phyloP scores from a whole-genome alignment of 2,329 filamentous ascomycete species.

The Periconia macrospinosa region DNA sequence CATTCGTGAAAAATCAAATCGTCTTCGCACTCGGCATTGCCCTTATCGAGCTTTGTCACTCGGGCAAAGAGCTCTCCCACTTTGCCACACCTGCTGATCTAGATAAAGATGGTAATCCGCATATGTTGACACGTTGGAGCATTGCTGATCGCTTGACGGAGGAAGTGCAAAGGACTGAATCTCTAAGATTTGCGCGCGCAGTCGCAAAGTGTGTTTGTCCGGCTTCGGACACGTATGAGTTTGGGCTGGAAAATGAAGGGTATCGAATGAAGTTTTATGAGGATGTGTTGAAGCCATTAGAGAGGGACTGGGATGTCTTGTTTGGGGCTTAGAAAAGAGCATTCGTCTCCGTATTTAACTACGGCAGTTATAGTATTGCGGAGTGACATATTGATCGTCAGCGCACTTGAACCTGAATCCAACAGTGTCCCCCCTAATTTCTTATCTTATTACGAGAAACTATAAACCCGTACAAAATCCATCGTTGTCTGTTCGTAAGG shows the following conservation, averaged over 20 bases:
- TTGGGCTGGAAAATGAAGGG: slow-evolving; percentile 2
- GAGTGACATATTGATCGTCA: too few relatives aligned
- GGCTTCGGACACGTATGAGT: background rate
- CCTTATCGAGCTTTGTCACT: slow-evolving; percentile 14
- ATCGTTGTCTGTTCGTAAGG: too few relatives aligned
- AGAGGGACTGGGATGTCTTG: slow-evolving; percentile 3
- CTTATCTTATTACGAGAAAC: too few relatives aligned
- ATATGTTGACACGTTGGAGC: background rate
- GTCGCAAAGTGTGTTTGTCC: slow-evolving; percentile 5
- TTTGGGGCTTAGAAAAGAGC: slow-evolving; percentile 18
- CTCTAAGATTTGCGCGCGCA: slow-evolving; percentile 1
- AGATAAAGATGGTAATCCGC: slow-evolving; percentile 2
- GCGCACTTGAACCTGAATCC: too few relatives aligned
- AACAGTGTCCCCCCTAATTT: too few relatives aligned
- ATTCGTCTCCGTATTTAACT: too few relatives aligned
- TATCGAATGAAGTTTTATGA: slow-evolving; percentile 2
- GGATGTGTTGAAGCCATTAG: slow-evolving; percentile 3
- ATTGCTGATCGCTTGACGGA: slow-evolving; percentile 1
- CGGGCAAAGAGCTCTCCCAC: background rate
- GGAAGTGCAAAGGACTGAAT: slow-evolving; percentile 2
- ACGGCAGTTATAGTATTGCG: too few relatives aligned
- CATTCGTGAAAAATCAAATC: slow-evolving; percentile 9
- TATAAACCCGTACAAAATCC: too few relatives aligned
- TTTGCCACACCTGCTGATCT: slow-evolving; percentile 9
- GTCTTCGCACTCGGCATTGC: slow-evolving; percentile 17